Conservation (phyloP, 495 filamentous ascomycete genomes). For the Neurospora sp. region DNA sequence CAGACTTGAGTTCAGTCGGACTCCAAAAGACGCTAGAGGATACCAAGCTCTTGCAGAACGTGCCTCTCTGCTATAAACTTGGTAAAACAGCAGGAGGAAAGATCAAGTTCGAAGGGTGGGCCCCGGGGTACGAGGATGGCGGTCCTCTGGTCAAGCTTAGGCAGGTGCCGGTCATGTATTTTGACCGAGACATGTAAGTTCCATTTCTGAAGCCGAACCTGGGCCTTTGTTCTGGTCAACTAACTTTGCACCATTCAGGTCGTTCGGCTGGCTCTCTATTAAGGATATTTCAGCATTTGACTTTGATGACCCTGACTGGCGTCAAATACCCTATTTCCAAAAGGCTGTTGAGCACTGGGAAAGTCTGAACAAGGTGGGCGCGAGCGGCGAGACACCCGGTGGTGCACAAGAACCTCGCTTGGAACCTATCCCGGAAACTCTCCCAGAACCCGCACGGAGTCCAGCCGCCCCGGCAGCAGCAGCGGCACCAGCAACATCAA, state of each 20-base stretch:
- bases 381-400: neutral
- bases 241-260: slow-evolving; percentile 7
- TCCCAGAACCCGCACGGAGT: neutral
- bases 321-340: slow-evolving; percentile 6
- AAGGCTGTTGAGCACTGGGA: slow-evolving; percentile 12
- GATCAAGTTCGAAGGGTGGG: slow-evolving; percentile 28
- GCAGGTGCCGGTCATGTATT: slow-evolving; percentile 35
- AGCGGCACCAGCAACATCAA: neutral
- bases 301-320: slow-evolving; percentile 12
- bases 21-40: slow-evolving; percentile 19
- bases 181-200: slow-evolving; percentile 22
- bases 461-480: neutral
- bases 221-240: neutral
- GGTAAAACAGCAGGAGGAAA: neutral
- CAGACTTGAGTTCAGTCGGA: slow-evolving; percentile 19
- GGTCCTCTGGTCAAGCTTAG: slow-evolving; percentile 22
- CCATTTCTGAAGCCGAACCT: neutral
- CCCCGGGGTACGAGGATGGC: slow-evolving; percentile 28
- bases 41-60: slow-evolving; percentile 24
- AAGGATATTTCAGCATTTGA: slow-evolving; percentile 15
- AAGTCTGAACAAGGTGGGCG: neutral
- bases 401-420: neutral
- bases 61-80: slow-evolving; percentile 29
- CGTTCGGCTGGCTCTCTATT: slow-evolving; percentile 20
- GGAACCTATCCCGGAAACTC: neutral